These are phyloP conservation scores for Oehlia diaphana DNA, from an alignment of 192 early-diverging fungal species.

Conservation along the genomic window DNA sequence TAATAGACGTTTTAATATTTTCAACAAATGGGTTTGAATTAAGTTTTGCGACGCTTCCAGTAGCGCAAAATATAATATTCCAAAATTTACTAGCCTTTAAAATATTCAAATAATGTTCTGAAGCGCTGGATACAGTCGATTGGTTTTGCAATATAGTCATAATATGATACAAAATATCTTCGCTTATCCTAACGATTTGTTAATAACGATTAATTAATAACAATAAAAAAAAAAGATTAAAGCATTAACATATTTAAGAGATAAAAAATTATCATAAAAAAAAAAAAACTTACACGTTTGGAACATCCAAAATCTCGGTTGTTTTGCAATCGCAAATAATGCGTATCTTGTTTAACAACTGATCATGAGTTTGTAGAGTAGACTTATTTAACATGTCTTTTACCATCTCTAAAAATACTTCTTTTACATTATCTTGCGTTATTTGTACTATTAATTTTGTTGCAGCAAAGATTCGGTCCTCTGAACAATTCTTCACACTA, in stretches of 20 bases:
- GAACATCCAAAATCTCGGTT: neutral
- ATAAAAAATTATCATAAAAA: neutral
- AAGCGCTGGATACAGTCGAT: neutral
- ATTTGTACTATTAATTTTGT: neutral
- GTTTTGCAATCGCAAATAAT: neutral
- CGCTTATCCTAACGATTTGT: neutral
- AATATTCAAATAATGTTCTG: neutral
- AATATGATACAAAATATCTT: constrained; percentile 1
- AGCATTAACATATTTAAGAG: too few species aligned
- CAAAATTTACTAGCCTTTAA: neutral
- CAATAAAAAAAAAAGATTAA: neutral
- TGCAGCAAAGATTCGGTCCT: neutral
- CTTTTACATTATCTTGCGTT: neutral
- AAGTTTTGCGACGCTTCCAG: neutral
- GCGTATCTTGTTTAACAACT: neutral
- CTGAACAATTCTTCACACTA: neutral
- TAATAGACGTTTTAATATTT: neutral
- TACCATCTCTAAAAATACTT: neutral
- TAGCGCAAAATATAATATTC: neutral
- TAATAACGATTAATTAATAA: neutral
- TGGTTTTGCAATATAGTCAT: neutral
- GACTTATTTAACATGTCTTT: neutral
- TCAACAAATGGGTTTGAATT: neutral
- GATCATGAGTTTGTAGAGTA: neutral
- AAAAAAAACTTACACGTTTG: neutral